Evolutionary conservation across 2,329 filamentous ascomycete genomes (phyloP), one percentile per base, ranked within the genome.

Genomic region (Sphaerulina populicola): DNA sequence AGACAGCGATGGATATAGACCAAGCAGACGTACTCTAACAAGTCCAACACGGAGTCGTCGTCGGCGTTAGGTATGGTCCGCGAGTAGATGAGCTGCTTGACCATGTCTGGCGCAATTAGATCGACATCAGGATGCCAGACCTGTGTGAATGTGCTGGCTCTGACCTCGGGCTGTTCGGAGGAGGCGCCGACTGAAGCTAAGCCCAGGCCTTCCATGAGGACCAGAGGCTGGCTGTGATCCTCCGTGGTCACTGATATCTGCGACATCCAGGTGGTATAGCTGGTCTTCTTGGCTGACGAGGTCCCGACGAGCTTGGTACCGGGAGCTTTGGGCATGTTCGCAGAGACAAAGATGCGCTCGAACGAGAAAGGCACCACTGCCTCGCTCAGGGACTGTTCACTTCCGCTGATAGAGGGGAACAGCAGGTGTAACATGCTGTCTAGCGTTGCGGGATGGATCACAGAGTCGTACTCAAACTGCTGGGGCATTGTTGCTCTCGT

Each of bases 361-460:
- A 57, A 47, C n/a, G 41, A 52, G 52, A 44, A 45, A 12, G 54
- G 54, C 10, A 56, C 47, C 21, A 56, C 33, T 4, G 54, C 48
- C 21, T 51, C 54, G 11, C 41, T 51, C 11, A 51, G 37, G 27
- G 47, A 44, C 30, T 54, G 49, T 18, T 52, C 49, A 18, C 37
- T 15, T 4, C 46, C 46, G 12, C 46, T 48, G 46, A 48, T 48
- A 6, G 46, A 48, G 8, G 46, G 46, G 15, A 48, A 48, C 4
- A 48, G 38, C 14, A 53, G 18, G 27, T 82, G 79, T 14, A 82
- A 72, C 62, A 80, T 73, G 2, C 74, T 66, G 57, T 81, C 79
- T 8, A 82, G 66, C 0, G 78, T 79, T 3, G 75, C 72, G 0
- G 79, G 79, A 55, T 82, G 79, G n/a, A 82, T 71, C 4, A 79